phyloP scores from a whole-genome alignment of 768 basidiomycete genomes.

The Suillus discolor region DNA sequence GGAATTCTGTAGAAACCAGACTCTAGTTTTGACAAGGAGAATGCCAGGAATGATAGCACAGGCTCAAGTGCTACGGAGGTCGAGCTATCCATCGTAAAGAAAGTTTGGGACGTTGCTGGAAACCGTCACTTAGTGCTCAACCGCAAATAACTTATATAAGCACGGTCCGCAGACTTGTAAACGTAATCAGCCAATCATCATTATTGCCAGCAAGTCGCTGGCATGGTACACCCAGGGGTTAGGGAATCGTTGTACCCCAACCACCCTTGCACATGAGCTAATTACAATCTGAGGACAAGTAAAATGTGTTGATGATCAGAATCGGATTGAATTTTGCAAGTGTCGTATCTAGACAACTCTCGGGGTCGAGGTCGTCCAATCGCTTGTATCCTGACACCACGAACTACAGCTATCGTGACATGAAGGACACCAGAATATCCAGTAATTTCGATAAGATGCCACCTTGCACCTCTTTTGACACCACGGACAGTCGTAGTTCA shows the following conservation, averaged over 20 bases:
- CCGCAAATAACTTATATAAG: neutral
- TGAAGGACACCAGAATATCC: no score
- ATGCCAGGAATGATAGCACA: conserved; percentile 66
- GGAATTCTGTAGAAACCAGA: conserved; percentile 74
- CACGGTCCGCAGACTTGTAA: neutral
- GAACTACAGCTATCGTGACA: no score
- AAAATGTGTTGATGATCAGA: no score
- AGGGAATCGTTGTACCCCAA: neutral
- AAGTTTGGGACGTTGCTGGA: neutral
- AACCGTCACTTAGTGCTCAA: neutral
- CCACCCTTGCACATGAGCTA: neutral
- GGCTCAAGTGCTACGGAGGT: conserved; percentile 43
- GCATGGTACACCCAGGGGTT: neutral
- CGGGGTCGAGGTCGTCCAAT: no score
- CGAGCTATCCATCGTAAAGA: conserved; percentile 37
- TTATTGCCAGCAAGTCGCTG: neutral
- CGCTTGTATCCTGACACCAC: no score
- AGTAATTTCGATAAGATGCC: neutral
- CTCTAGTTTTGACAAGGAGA: conserved; percentile 60
- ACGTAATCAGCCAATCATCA: neutral
- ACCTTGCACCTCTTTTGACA: neutral
- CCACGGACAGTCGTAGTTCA: conserved; percentile 33
- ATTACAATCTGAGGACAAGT: no score
- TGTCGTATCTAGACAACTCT: no score
- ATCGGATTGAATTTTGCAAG: no score